These are phyloP conservation scores for Hypoxylon sp. DNA, from an alignment of 2,329 filamentous ascomycete species.

Conservation along the genomic window DNA sequence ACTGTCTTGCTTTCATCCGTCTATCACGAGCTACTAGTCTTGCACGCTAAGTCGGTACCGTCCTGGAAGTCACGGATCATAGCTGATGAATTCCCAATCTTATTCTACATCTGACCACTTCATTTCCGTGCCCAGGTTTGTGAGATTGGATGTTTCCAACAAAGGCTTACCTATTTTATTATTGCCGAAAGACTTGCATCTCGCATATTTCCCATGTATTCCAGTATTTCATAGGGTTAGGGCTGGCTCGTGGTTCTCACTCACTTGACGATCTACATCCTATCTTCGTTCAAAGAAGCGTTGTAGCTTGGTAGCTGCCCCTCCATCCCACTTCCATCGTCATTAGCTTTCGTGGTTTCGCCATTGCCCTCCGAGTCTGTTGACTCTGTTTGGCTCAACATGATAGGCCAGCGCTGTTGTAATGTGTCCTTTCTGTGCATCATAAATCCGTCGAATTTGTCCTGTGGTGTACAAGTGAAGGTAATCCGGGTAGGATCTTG, in stretches of 20 bases:
- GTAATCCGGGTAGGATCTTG: slow-evolving; percentile 20
- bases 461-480: slow-evolving; percentile 1
- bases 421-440: slow-evolving; percentile 11
- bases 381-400: slow-evolving; percentile 1
- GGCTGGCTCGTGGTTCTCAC: slow-evolving; percentile 7
- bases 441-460: slow-evolving; percentile 3
- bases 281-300: neutral
- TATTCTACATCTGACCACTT: slow-evolving; percentile 33
- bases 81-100: slow-evolving; percentile 23
- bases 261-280: neutral
- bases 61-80: slow-evolving; percentile 21
- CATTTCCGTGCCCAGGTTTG: slow-evolving; percentile 27
- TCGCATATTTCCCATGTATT: slow-evolving; percentile 4
- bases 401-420: slow-evolving; percentile 12
- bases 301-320: slow-evolving; percentile 6
- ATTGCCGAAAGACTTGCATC: slow-evolving; percentile 14
- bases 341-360: slow-evolving; percentile 29
- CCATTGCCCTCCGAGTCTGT: slow-evolving; percentile 17
- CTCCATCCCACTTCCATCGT: slow-evolving; percentile 28
- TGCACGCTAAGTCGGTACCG: slow-evolving; percentile 7
- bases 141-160: slow-evolving; percentile 22
- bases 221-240: neutral
- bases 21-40: slow-evolving; percentile 15
- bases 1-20: slow-evolving; percentile 28
- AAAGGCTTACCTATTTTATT: neutral